phyloP scores from a whole-genome alignment of 805 yeast species.

The Vanderwaltozyma polyspora region DNA sequence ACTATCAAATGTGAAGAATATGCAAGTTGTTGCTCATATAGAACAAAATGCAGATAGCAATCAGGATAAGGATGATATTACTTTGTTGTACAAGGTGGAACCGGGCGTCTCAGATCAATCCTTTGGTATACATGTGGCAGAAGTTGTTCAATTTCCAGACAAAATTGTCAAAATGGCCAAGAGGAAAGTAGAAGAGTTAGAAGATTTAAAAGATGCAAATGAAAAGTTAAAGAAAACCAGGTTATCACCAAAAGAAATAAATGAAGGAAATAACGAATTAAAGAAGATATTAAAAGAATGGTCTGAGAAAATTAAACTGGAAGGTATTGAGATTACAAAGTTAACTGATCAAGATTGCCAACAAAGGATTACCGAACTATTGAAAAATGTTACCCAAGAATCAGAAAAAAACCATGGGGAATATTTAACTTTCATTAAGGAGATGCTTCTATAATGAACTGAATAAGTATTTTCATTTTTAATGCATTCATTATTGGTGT shows the following conservation, averaged over 20 bases:
- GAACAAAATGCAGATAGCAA: conserved; percentile 32
- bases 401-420: conserved; percentile 7
- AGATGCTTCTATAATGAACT: conserved; percentile 9
- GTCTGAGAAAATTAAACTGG: conserved; percentile 34
- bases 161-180: conserved; percentile 93
- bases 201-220: conserved; percentile 38
- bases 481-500: too few relatives aligned
- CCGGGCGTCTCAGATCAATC: conserved; percentile 94
- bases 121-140: conserved; percentile 96
- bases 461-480: too few relatives aligned
- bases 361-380: conserved; percentile 14
- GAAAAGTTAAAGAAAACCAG: conserved; percentile 40
- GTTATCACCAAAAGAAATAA: conserved; percentile 38
- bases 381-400: conserved; percentile 10
- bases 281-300: conserved; percentile 42
- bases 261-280: conserved; percentile 38
- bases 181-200: conserved; percentile 81
- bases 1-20: conserved; percentile 55
- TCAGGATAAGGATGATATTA: conserved; percentile 49
- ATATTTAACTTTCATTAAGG: conserved; percentile 14
- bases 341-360: conserved; percentile 29
- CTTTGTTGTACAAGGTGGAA: conserved; percentile 86
- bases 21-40: conserved; percentile 90
- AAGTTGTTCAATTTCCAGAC: conserved; percentile 81
- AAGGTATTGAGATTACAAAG: conserved; percentile 15